phyloP scores from a whole-genome alignment of 2,329 filamentous ascomycete species.

The Ophioceras dolichostomum region DNA sequence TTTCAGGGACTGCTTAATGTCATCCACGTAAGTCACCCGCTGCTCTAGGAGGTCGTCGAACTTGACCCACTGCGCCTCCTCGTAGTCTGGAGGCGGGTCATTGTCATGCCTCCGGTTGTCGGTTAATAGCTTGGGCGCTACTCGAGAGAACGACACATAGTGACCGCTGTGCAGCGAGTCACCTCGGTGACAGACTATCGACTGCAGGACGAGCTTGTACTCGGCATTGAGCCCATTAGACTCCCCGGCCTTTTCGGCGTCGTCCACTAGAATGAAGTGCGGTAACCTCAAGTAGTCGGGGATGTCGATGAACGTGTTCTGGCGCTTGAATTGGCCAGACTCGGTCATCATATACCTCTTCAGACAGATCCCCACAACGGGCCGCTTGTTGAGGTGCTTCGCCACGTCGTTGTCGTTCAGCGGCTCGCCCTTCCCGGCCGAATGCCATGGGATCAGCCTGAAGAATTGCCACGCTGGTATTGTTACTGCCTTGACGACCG shows the following conservation, averaged over 20 bases:
- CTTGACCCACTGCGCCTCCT: constrained; percentile 71
- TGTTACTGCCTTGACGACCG: constrained; percentile 65
- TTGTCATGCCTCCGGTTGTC: constrained; percentile 43
- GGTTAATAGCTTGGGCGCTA: constrained; percentile 49
- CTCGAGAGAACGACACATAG: constrained; percentile 76
- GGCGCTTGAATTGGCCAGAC: constrained; percentile 54
- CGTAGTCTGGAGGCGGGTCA: constrained; percentile 51
- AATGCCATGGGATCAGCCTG: constrained; percentile 87
- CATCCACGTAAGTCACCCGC: constrained; percentile 64
- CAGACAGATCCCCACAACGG: constrained; percentile 82
- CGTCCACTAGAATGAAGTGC: constrained; percentile 73
- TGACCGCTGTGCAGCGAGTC: constrained; percentile 79
- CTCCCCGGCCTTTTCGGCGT: constrained; percentile 48
- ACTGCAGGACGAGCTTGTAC: constrained; percentile 86
- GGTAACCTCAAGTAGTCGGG: constrained; percentile 70
- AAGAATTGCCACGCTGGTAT: constrained; percentile 99
- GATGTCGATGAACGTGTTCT: constrained; percentile 82
- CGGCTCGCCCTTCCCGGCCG: constrained; percentile 39
- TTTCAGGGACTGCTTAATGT: constrained; percentile 62
- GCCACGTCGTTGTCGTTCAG: constrained; percentile 67
- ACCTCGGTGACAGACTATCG: constrained; percentile 85
- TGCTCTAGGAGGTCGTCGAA: constrained; percentile 77
- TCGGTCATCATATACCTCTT: constrained; percentile 76
- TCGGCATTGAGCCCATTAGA: constrained; percentile 63
- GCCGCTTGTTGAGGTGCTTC: constrained; percentile 74